Evolutionary conservation across 305 asterid genomes (phyloP).

Genomic region (Fraxinus dipetala): DNA sequence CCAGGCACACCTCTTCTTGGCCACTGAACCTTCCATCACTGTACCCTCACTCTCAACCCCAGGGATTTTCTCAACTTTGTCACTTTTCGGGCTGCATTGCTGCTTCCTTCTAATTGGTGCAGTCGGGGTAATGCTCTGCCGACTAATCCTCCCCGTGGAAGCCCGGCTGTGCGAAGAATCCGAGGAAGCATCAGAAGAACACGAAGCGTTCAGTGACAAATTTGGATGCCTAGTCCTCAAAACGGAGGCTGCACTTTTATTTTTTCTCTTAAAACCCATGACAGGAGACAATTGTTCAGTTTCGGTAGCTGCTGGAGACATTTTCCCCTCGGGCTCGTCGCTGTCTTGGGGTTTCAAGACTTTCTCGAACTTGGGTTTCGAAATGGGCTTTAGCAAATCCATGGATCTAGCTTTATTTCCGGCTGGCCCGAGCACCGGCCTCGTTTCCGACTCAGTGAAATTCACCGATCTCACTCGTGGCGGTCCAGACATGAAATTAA

Average conservation of each 20-base stretch:
- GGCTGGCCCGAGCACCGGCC: slow-evolving; percentile 79
- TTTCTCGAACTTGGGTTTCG: slow-evolving; percentile 41
- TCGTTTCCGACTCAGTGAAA: slow-evolving; percentile 52
- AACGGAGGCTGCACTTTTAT: slow-evolving; percentile 41
- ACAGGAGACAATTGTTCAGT: slow-evolving; percentile 38
- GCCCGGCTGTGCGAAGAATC: slow-evolving; percentile 83
- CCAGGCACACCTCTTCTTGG: slow-evolving; percentile 85
- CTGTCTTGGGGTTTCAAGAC: slow-evolving; percentile 32
- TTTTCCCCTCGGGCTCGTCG: slow-evolving; percentile 44
- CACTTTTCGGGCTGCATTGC: slow-evolving; percentile 47
- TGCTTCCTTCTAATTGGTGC: slow-evolving; percentile 38
- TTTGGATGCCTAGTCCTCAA: slow-evolving; percentile 61
- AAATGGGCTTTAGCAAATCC: slow-evolving; percentile 50
- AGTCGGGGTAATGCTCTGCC: slow-evolving; percentile 39
- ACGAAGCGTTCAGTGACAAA: slow-evolving; percentile 75
- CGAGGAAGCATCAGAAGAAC: slow-evolving; percentile 87
- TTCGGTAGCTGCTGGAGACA: slow-evolving; percentile 41
- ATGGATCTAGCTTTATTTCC: slow-evolving; percentile 68
- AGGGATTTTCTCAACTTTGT: slow-evolving; percentile 40
- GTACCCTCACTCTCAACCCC: slow-evolving; percentile 42
- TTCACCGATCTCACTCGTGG: slow-evolving; percentile 60
- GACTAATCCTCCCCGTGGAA: slow-evolving; percentile 63
- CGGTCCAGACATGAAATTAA: slow-evolving; percentile 63
- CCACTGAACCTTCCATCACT: slow-evolving; percentile 38
- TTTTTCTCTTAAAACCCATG: slow-evolving; percentile 44